Base-by-base conservation (phyloP, 306 rosid genomes). In the Gleditsia sinensis region DNA sequence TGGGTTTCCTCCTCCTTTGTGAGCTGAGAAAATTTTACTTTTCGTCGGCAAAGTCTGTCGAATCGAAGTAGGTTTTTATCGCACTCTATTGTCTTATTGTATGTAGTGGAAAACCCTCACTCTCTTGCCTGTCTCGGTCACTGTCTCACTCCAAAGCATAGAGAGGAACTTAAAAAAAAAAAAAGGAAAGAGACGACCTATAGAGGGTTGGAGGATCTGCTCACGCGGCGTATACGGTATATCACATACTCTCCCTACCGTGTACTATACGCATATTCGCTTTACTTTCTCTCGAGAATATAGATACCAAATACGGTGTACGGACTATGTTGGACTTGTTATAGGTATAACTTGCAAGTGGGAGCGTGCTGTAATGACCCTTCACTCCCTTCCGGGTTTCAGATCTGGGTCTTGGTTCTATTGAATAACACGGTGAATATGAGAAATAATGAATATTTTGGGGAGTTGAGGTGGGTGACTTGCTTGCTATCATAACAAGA, bases 191-290 rank as follows among this genome's bases (percentile, higher is more conserved):
- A 65, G 14, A 49, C 11, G 20, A 21, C 21, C 3, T 0, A 13
- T 24, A 14, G 36, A 37, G 17, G 56, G 2, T 6, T 63, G 57
- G 55, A 75, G 72, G 86, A 82, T 61, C 82, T 72, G 82, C 82
- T 72, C 80, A 79, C 78, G 86, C 86, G 82, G 80, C 73, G 75
- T 48, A 72, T 75, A 72, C 75, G 6, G 51, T 14, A 40, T 16
- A n/a, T 1, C 9, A 0, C n/a, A 13, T 6, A 39, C 42, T 3
- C 11, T 39, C 10, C 10, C 45, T 46, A 46, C 53, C 9, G 21
- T 16, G 1, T 16, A 45, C 50, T 7, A 9, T 28, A 33, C 27
- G 66, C 45, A 2, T n/a, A n/a, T 33, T 59, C 9, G 27, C 45
- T 33, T n/a, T 37, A 59, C n/a, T 28, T 58, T 32, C 6, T 32